Conservation (phyloP, 345 rosid genomes). For the Punica granatum region DNA sequence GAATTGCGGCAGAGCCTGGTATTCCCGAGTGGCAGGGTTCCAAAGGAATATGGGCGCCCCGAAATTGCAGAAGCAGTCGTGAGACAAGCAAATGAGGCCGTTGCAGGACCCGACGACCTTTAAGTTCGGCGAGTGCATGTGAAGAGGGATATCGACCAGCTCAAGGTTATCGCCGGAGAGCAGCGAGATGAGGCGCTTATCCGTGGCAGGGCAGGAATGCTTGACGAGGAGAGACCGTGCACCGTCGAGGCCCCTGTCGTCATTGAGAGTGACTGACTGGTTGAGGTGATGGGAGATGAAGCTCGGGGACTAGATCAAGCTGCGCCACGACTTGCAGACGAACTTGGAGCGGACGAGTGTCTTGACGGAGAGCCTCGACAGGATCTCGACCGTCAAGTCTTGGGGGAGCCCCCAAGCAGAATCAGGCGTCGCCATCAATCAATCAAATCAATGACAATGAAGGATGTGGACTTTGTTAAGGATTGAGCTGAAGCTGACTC, state of each 20-base stretch:
- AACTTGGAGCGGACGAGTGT: constrained; percentile 4
- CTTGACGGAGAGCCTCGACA: constrained; percentile 3
- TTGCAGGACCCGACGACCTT: constrained; percentile 3
- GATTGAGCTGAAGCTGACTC: too few species aligned
- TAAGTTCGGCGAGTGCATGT: neutral
- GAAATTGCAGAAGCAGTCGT: neutral
- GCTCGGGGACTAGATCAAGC: neutral
- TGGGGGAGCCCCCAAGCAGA: too few species aligned
- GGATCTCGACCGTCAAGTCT: neutral
- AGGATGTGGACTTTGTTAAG: too few species aligned
- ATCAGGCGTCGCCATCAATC: too few species aligned
- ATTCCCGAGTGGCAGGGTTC: neutral
- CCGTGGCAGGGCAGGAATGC: neutral
- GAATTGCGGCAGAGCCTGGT: neutral
- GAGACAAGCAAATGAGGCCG: too few species aligned
- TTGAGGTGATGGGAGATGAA: neutral
- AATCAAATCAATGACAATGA: too few species aligned
- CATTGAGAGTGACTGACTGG: neutral
- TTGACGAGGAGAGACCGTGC: neutral
- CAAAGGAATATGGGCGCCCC: too few species aligned
- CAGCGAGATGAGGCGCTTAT: too few species aligned
- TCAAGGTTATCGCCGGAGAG: neutral
- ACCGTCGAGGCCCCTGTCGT: too few species aligned
- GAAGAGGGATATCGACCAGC: neutral
- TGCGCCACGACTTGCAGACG: constrained; percentile 5